Base-by-base conservation (phyloP, 768 basidiomycete species). In the Boletus subparvulus region DNA sequence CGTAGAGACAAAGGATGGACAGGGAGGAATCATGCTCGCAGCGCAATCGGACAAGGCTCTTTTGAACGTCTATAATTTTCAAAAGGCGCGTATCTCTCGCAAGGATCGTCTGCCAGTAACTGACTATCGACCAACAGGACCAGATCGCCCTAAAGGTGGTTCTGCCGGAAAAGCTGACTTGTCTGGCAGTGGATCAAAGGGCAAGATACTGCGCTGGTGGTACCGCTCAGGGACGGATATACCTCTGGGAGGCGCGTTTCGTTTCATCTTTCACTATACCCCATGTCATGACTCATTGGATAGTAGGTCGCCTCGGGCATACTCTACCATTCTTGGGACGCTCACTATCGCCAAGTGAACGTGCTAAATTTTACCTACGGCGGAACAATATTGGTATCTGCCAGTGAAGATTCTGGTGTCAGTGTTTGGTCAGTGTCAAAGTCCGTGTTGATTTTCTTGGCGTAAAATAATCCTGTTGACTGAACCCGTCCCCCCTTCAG, bases 261-360 rank as follows among this genome's bases (percentile, higher is more conserved):
- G 6, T 45, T 54, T 19, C 55, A n/a, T 43, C 47, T 24, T 30
- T 21, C 47, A 9, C 17, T 17, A 11, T 55, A 46, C 7, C 46
- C 17, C 30, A 3, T 14, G 37, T 47, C 50, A 39, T 72, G 59
- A 70, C 64, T 21, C 40, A 52, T 56, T 51, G 56, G 66, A 61
- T 21, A 70, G 57, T 74, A 97, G 94, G 79, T 93, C 61, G 79
- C 89, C 11, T 97, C 95, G n/a, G 95, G 95, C n/a, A 86, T 95
- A 51, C 76, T 98, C 45, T 93, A 86, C 77, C 85, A 88, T 62
- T 83, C 90, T 0, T 94, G 94, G 85, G 95, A 98, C 58, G 95
- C 95, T 17, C 96, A 98, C 72, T 99, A 98, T 75, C 90, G 96
- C 55, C 81, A 86, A 68, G 82, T 98, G 50, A 90, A 83, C 58